Evolutionary conservation across 2,329 filamentous ascomycete genomes (phyloP).

Genomic region (Coniochaeta pulveracea): DNA sequence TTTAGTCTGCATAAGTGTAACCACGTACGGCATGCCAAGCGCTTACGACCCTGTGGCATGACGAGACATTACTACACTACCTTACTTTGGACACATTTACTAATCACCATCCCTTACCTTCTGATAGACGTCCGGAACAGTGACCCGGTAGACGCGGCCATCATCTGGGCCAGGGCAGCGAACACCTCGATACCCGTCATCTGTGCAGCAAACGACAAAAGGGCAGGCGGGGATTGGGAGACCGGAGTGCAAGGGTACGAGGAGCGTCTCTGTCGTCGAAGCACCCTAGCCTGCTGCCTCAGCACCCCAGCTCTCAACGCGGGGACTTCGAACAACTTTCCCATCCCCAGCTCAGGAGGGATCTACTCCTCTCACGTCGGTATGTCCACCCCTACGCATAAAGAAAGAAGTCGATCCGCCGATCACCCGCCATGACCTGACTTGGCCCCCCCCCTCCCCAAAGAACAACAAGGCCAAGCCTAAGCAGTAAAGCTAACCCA

Average conservation of each 20-base stretch:
- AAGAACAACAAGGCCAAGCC: too few species aligned
- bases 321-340: constrained; percentile 46
- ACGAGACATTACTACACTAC: too few species aligned
- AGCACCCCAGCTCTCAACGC: constrained; percentile 45
- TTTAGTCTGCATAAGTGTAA: constrained; percentile 1
- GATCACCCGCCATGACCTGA: too few species aligned
- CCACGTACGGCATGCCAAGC: not conserved
- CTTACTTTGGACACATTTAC: too few species aligned
- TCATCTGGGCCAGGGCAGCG: constrained; percentile 36
- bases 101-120: too few species aligned
- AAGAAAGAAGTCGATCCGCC: too few species aligned
- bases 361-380: constrained; percentile 59
- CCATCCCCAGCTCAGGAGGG: constrained; percentile 57
- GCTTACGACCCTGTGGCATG: not conserved
- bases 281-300: constrained; percentile 60
- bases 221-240: constrained; percentile 73
- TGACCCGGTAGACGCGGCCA: constrained; percentile 49
- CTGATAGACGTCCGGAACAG: constrained; percentile 35
- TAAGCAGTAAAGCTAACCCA: too few species aligned
- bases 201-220: constrained; percentile 65
- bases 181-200: constrained; percentile 49
- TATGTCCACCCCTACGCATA: constrained; percentile 24
- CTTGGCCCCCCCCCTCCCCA: not conserved
- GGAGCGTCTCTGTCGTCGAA: constrained; percentile 64
- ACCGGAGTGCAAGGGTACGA: constrained; percentile 49